Base-by-base conservation (phyloP, 164 flowering plant species). In the Berberis thunbergii region DNA sequence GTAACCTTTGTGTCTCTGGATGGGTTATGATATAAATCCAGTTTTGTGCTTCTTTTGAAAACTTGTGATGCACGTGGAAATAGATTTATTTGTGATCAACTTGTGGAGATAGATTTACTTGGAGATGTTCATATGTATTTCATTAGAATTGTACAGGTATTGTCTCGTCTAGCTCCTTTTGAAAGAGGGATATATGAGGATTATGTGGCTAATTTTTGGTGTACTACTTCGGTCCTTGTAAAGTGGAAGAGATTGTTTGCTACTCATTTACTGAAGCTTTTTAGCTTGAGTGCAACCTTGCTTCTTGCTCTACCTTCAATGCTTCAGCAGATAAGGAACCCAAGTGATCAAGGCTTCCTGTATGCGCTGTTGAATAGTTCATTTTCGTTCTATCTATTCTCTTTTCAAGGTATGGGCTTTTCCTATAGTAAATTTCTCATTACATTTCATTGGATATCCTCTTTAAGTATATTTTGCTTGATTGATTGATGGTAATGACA, bases 141-240 rank as follows among this genome's bases (percentile, higher is more conserved):
- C 1, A 52, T 10, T 52, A 26, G 54, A 10, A 59, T 68, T 38
- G 11, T 45, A 43, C 83, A 94, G 97, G 97, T 94, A 72, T 77
- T 94, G n/a, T 79, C 80, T 7, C 96, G 96, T 62, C 78, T 94
- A 61, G 96, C 93, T 72, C 97, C 97, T 12, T 91, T 91, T 74
- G 99, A 94, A 66, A 79, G 97, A 72, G 99, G 97, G 44, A 78
- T 94, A 68, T 94, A 86, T 66, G 97, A 94, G 76, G 99, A 94
- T 73, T 91, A 91, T 63, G 97, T 91, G 59, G 99, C 97, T 53
- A 94, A 91, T 73, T 91, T 91, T 72, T 91, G 97, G 97, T 94
- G 99, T 73, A 75, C 96, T 43, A 77, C 89, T 7, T 89, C 99
- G 5, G 64, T 86, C 44, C 55, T 89, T 48, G 68, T 94, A 55